These are phyloP conservation scores for Capronia epimyces DNA, from an alignment of 2,329 filamentous ascomycete genomes.

Conservation along the genomic window DNA sequence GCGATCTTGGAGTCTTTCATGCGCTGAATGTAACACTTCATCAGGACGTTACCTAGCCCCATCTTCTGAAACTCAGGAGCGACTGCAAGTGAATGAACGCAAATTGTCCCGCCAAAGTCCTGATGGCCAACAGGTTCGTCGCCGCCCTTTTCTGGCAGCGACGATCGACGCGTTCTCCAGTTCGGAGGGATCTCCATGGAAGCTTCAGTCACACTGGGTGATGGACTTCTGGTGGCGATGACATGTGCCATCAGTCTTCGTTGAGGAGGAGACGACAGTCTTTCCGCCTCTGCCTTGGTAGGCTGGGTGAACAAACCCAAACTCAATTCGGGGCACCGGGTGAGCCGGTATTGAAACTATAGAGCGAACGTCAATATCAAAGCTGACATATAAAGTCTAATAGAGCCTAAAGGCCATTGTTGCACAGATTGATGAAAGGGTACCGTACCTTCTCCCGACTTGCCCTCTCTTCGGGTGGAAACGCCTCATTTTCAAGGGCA, in stretches of 20 bases:
- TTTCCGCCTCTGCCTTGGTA: conserved; percentile 51
- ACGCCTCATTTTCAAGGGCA: conserved; percentile 53
- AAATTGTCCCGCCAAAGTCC: conserved; percentile 67
- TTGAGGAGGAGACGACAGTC: conserved; percentile 49
- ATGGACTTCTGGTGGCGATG: conserved; percentile 65
- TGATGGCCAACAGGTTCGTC: conserved; percentile 60
- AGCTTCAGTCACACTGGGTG: conserved; percentile 61
- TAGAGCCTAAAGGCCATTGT: background rate
- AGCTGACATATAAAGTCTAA: background rate
- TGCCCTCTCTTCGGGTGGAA: conserved; percentile 54
- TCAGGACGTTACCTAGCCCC: conserved; percentile 66
- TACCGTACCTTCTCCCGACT: conserved; percentile 54
- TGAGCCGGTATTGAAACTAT: conserved; percentile 72
- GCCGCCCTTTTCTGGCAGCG: conserved; percentile 31
- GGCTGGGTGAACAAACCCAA: conserved; percentile 69
- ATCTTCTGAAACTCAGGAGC: conserved; percentile 67
- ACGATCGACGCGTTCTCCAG: conserved; percentile 52
- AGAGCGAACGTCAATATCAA: background rate
- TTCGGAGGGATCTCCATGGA: conserved; percentile 69
- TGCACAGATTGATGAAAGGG: background rate
- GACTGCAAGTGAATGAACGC: conserved; percentile 76
- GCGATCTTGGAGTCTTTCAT: conserved; percentile 65
- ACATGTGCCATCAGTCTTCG: conserved; percentile 65
- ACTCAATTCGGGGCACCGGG: conserved; percentile 67
- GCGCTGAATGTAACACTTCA: conserved; percentile 71